These are phyloP conservation scores for Blastocladiella emersonii DNA, from an alignment of 371 early-diverging fungal species.

Conservation along the genomic window DNA sequence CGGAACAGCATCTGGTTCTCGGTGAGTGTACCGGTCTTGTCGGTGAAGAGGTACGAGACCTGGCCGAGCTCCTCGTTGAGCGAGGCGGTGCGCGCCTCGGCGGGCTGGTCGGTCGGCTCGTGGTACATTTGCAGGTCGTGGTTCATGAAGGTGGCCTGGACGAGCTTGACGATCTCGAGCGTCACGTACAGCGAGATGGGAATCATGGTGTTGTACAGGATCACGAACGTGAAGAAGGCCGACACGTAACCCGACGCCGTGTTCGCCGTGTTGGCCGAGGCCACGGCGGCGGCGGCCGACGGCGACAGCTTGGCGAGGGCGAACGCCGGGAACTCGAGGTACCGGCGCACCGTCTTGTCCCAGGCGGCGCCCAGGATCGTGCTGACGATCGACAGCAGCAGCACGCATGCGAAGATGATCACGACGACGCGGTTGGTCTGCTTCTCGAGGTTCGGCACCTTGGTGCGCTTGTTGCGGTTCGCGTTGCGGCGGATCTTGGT, in stretches of 20 bases:
- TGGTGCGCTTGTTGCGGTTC: slow-evolving; percentile 39
- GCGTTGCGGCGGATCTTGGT: slow-evolving; percentile 65
- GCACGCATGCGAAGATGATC: slow-evolving; percentile 40
- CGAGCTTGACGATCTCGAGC: slow-evolving; percentile 53
- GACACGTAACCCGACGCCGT: slow-evolving; percentile 7
- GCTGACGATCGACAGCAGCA: slow-evolving; percentile 30
- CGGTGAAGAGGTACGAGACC: slow-evolving; percentile 87
- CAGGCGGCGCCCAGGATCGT: slow-evolving; percentile 15
- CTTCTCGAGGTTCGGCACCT: slow-evolving; percentile 47
- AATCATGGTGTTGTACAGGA: slow-evolving; percentile 67
- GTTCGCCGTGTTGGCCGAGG: too few relatives aligned
- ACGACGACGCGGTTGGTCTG: slow-evolving; percentile 50
- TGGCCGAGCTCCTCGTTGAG: slow-evolving; percentile 87
- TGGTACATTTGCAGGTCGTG: slow-evolving; percentile 62
- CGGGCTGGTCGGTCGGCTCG: slow-evolving; percentile 48
- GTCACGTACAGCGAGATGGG: slow-evolving; percentile 48
- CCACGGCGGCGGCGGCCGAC: background rate
- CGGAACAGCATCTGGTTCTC: slow-evolving; percentile 86
- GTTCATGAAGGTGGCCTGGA: slow-evolving; percentile 61
- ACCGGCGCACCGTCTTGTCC: too few relatives aligned
- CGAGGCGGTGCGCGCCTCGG: slow-evolving; percentile 61
- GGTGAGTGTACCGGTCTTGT: slow-evolving; percentile 96
- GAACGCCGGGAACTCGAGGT: too few relatives aligned
- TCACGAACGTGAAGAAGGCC: slow-evolving; percentile 51
- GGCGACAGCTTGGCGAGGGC: background rate